A percentile compares a stretch with the other conserved stretches of the same genome.
Evolutionary conservation across 495 filamentous ascomycete genomes (phyloP).

Genomic region (Podospora anserina): DNA sequence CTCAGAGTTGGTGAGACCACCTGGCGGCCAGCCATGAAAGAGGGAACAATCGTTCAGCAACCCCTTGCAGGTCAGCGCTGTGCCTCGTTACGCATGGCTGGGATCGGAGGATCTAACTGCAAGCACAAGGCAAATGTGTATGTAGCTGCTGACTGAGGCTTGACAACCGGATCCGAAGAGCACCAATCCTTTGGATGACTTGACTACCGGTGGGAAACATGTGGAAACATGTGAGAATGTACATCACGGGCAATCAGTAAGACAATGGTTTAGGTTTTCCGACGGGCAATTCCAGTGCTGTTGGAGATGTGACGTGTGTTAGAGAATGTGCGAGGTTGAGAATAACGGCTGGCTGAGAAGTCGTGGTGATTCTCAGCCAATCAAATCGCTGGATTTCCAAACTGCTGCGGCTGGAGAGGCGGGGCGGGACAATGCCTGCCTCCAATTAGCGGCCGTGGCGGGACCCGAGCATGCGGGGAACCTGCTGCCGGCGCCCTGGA

Average conservation of each 20-base stretch:
- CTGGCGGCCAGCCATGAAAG: conserved; percentile 18
- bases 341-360: not conserved
- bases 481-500: not conserved
- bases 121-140: not conserved
- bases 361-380: not conserved
- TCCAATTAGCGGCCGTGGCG: not conserved
- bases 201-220: not conserved
- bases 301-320: not conserved
- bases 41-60: conserved; percentile 6
- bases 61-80: conserved; percentile 14
- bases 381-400: not conserved
- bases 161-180: not conserved
- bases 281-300: not conserved
- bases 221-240: not conserved
- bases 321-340: not conserved
- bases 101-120: not conserved
- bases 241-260: not conserved
- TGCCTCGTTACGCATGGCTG: conserved; percentile 17
- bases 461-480: not conserved
- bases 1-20: not conserved
- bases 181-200: not conserved
- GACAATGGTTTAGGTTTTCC: not conserved
- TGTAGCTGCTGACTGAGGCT: not conserved
- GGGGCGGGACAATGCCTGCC: not conserved
- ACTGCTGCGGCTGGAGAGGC: not conserved